Percentiles rank a stretch among this genome's conserved stretches.
Conservation (phyloP, 2,329 filamentous ascomycete genomes). For the Ascochyta rabiei region DNA sequence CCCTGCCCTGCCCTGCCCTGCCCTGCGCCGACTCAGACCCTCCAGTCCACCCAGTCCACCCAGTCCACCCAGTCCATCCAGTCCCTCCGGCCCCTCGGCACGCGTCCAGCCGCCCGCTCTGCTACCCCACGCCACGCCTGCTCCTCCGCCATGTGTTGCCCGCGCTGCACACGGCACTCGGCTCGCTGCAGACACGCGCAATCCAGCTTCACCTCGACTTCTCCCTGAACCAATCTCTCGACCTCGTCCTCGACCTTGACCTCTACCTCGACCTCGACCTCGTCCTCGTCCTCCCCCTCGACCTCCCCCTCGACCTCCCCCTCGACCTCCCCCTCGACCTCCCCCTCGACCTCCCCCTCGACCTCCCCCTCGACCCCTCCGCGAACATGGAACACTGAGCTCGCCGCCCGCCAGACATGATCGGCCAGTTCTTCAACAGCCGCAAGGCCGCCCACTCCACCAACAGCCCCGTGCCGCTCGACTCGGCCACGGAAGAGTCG, state of each 20-base stretch:
- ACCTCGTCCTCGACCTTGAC: no score
- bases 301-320: no score
- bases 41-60: no score
- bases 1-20: no score
- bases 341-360: no score
- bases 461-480: conserved; percentile 31
- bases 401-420: conserved; percentile 39
- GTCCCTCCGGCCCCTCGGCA: neutral
- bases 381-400: conserved; percentile 15
- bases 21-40: no score
- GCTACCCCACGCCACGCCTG: neutral
- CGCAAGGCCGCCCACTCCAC: conserved; percentile 34
- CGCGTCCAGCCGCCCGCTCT: neutral
- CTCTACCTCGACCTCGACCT: no score
- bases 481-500: conserved; percentile 49
- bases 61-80: no score
- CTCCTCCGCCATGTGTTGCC: conserved; percentile 7
- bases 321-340: no score
- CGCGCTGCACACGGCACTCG: neutral
- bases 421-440: conserved; percentile 49
- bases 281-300: no score
- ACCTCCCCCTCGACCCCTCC: neutral
- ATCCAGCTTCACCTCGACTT: no score
- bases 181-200: neutral
- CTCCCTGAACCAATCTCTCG: no score